These are phyloP conservation scores for Multifurca ochricompacta DNA, from an alignment of 768 basidiomycete species.

Conservation along the genomic window DNA sequence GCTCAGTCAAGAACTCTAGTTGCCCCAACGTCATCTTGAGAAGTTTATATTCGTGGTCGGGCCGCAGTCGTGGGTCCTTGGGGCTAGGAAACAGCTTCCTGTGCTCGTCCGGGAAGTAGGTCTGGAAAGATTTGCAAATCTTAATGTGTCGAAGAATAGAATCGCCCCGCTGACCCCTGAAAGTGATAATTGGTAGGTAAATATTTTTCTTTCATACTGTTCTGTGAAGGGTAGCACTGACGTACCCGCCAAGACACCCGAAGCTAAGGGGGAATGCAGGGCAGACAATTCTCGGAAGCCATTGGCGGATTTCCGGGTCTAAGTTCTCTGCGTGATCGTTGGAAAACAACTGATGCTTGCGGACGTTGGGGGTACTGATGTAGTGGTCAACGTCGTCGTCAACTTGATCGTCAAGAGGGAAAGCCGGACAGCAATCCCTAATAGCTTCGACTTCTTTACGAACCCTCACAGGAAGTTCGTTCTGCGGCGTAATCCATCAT, in stretches of 20 bases:
- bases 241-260: conserved; percentile 1
- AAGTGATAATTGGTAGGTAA: background rate
- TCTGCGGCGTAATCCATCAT: background rate
- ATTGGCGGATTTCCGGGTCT: conserved; percentile 5
- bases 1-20: background rate
- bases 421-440: background rate
- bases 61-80: background rate
- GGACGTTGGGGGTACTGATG: background rate
- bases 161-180: background rate
- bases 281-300: conserved; percentile 9
- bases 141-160: background rate
- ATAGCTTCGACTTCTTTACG: background rate
- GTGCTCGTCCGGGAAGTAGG: background rate
- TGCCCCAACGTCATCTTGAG: conserved; percentile 9
- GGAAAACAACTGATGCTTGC: conserved; percentile 10
- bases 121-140: background rate
- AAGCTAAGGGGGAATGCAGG: conserved; percentile 1
- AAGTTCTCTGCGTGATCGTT: background rate
- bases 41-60: background rate
- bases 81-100: background rate
- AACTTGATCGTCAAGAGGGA: too few relatives aligned
- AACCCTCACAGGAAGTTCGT: conserved; percentile 9
- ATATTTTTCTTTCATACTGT: too few relatives aligned
- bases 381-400: background rate
- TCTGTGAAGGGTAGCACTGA: background rate